Evolutionary conservation across 1,139 yeast species (phyloP), one percentile per base, ranked within the genome.

Genomic region (Debaryomyces subglobosus): DNA sequence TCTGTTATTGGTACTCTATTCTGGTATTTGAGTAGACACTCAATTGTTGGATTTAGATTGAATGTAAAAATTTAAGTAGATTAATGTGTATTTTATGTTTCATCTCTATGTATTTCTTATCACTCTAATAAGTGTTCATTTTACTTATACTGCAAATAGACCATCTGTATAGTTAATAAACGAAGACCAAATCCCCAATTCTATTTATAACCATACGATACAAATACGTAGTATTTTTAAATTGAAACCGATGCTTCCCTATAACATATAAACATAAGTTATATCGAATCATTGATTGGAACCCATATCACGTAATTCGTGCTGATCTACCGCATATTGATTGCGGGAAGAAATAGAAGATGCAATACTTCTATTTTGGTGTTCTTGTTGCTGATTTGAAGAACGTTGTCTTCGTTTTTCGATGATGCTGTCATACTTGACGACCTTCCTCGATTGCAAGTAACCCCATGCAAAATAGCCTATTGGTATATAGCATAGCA

Each of bases 401-500:
- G 21, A 34, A 46, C 36, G n/a, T 18, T 40, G 43, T 27, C 41
- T 54, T 50, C 68, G 56, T 50, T 63, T 69, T 29, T 55, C 58
- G 50, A 69, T 55, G n/a, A 63, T 58, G 13, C 53, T 53, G 29
- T 55, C 51, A 47, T 65, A 74, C 46, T 64, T 63, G 23, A 45
- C 46, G 5, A 49, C 43, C 52, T 65, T 68, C 40, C 69, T 58
- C 4, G 46, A 30, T 18, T 55, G 54, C 32, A 74, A 59, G 53
- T 71, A 63, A 10, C 59, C 63, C 75, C 77, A 75, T 3, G 67
- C 52, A 45, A 67, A 67, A 52, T 71, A 73, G 0, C 68, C 74
- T 5, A 68, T 53, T 2, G 80, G 80, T 10, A 74, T 58, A 53
- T 75, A 75, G 3, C 58, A 48, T 49, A 74, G 56, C 34, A 75